Base-by-base conservation (phyloP, 73 alveolate species). In the Blepharisma japonicum region DNA sequence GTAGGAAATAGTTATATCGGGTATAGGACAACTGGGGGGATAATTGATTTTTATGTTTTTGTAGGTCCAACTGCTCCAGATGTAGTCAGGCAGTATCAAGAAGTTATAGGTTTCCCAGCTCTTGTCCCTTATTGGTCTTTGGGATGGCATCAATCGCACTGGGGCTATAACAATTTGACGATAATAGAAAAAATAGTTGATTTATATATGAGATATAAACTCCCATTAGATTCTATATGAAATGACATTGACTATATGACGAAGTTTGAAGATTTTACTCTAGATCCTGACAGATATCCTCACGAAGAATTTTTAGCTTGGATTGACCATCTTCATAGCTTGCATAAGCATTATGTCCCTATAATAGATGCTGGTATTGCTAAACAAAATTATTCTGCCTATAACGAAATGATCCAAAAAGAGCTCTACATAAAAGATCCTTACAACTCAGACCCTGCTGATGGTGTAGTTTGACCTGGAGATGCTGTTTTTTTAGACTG, bases 141-240 rank as follows among this genome's bases (percentile, higher is more conserved):
- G 6, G 99, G 99, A 66, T 95, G 96, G 94, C 97, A 95, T 77
- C 94, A 96, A 82, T 89, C 96, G 85, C 89, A 98, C 88, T 97
- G 97, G 95, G 99, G 99, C 20, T 97, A 97, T 87, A 55, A 72
- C 68, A 79, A 68, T 68, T 23, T 83, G 8, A 45, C 72, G 1
- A 61, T 48, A 18, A 76, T 95, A 14, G 80, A 81, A 79, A 91
- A 85, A 81, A 93, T 93, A 8, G 77, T 87, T 61, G 81, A 78
- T 56, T 87, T 83, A 5, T 96, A 94, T 80, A 81, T 55, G 32
- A 56, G 83, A 39, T 61, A 84, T 56, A 77, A 89, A 51, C 74
- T 97, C 68, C 99, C 99, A 38, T 77, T 97, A 27, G 99, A 97
- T 80, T 91, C 90, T 7, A 81, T 89, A 47, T 97, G 99, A 99